Percentiles rank a stretch among this genome's conserved stretches.
Evolutionary conservation across 164 flowering plant genomes (phyloP).

Genomic region (Berberis vulgaris): DNA sequence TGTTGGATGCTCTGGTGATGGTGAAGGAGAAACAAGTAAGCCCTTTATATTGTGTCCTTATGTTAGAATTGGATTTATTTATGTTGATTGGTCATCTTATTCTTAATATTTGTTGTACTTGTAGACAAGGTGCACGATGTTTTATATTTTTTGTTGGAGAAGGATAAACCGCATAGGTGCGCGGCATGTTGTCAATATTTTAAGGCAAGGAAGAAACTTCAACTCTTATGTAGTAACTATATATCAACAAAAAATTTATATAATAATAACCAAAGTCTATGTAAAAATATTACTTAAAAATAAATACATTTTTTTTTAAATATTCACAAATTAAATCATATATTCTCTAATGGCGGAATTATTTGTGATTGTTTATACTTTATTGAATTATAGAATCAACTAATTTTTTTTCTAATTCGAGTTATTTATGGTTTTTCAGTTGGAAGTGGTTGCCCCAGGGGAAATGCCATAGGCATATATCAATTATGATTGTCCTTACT

Average conservation of each 20-base stretch:
- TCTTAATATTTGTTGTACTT: neutral
- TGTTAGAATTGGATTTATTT: neutral
- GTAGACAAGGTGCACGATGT: conserved; percentile 90
- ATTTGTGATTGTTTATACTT: no score
- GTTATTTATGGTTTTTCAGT: conserved; percentile 29
- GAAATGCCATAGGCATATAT: conserved; percentile 39
- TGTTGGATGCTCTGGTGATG: conserved; percentile 72
- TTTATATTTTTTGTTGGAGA: conserved; percentile 96
- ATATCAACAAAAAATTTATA: no score
- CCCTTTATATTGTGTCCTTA: neutral
- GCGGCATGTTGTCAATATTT: conserved; percentile 75
- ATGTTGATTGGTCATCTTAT: neutral
- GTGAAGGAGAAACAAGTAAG: conserved; percentile 42
- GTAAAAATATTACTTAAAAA: no score
- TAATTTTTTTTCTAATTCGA: neutral
- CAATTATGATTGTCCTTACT: conserved; percentile 26
- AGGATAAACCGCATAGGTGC: conserved; percentile 78
- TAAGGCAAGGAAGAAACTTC: conserved; percentile 25
- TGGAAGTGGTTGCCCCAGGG: conserved; percentile 74
- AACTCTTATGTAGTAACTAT: no score
- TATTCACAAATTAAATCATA: no score
- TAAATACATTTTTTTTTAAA: no score
- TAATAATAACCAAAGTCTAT: no score
- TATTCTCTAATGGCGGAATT: no score
- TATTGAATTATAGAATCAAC: neutral